These are phyloP conservation scores for Leucosporidium scottii DNA, from an alignment of 768 basidiomycete genomes.

Conservation along the genomic window DNA sequence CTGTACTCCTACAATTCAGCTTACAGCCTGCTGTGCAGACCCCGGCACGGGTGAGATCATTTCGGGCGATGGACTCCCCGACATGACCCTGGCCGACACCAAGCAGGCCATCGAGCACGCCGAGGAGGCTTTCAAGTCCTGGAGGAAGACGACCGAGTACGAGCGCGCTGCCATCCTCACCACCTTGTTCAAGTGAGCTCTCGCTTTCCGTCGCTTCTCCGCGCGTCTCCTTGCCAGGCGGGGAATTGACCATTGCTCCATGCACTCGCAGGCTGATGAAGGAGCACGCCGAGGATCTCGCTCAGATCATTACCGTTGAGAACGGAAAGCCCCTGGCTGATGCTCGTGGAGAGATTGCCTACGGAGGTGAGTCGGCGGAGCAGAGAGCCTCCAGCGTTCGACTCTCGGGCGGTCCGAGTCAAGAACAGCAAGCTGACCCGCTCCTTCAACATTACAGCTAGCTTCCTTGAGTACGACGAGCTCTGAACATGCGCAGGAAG, in stretches of 20 bases:
- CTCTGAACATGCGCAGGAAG: neutral
- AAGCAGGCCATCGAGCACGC: conserved; percentile 82
- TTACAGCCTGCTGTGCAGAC: conserved; percentile 45
- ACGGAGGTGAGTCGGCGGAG: conserved; percentile 57
- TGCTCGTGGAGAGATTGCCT: conserved; percentile 75
- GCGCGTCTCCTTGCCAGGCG: neutral
- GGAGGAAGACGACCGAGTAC: conserved; percentile 82
- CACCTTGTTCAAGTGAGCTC: conserved; percentile 55
- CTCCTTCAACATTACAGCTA: conserved; percentile 7
- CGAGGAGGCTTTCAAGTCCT: conserved; percentile 67
- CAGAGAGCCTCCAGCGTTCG: conserved; percentile 48
- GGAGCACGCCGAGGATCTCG: conserved; percentile 78
- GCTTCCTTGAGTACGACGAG: conserved; percentile 28
- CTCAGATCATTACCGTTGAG: conserved; percentile 63
- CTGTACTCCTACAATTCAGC: too few species aligned
- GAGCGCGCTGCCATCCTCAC: conserved; percentile 70
- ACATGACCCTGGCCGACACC: conserved; percentile 79
- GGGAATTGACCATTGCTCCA: too few species aligned
- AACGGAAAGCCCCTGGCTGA: conserved; percentile 88
- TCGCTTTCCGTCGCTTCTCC: neutral
- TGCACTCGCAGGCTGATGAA: conserved; percentile 57
- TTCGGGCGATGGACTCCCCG: conserved; percentile 62
- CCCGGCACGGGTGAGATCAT: conserved; percentile 78
- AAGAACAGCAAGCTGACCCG: neutral
- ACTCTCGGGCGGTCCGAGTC: conserved; percentile 27